A percentile compares a stretch with the other conserved stretches of the same genome.
phyloP scores from a whole-genome alignment of 73 alveolate genomes.

The Tetrahymena malaccensis region DNA sequence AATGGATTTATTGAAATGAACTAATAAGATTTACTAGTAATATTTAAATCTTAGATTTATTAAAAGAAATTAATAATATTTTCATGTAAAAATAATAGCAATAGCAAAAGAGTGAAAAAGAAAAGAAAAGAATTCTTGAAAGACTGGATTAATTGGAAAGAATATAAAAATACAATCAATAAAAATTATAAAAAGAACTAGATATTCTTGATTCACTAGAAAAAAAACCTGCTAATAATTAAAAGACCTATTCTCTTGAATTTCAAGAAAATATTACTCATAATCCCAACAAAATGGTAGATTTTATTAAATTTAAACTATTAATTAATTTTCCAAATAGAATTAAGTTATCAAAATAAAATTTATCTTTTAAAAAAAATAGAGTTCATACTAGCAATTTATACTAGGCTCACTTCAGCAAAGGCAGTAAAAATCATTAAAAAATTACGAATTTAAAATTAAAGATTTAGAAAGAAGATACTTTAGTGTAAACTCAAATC shows the following conservation, averaged over 20 bases:
- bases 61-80: too few relatives aligned
- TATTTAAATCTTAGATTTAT: background rate
- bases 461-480: background rate
- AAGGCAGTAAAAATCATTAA: background rate
- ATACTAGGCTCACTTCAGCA: background rate
- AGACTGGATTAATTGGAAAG: slow-evolving; percentile 16
- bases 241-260: background rate
- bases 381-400: background rate
- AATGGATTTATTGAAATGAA: background rate
- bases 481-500: background rate
- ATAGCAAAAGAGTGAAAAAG: slow-evolving; percentile 6
- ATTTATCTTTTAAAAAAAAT: background rate
- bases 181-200: background rate
- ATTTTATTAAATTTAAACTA: background rate
- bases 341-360: too few relatives aligned
- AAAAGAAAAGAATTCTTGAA: slow-evolving; percentile 22
- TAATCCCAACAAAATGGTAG: background rate
- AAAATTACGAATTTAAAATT: background rate
- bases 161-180: background rate
- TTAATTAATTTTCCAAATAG: too few relatives aligned
- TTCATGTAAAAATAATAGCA: background rate
- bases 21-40: background rate
- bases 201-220: background rate
- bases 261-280: background rate
- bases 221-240: background rate